Evolutionary conservation across 2,329 filamentous ascomycete species (phyloP).

Genomic region (Ophiostoma fasciatum): DNA sequence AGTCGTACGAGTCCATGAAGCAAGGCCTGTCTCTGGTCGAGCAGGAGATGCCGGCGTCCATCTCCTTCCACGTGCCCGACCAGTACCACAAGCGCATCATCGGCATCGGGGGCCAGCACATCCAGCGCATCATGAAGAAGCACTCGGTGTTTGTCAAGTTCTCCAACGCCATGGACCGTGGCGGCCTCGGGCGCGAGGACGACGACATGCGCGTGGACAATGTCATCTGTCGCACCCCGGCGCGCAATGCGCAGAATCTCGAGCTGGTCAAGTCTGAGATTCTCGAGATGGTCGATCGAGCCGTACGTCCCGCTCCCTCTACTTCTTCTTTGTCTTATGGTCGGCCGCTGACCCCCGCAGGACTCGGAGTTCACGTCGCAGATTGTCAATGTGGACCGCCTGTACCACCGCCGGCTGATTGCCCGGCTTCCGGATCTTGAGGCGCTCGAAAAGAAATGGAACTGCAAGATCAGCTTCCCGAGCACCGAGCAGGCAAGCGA

Average conservation of each 20-base stretch:
- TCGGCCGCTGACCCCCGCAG: no score
- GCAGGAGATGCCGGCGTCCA: constrained; percentile 97
- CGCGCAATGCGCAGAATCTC: constrained; percentile 89
- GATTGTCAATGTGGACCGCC: constrained; percentile 80
- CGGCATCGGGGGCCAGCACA: constrained; percentile 94
- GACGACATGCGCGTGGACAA: constrained; percentile 98
- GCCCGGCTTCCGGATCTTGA: constrained; percentile 80
- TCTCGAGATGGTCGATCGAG: constrained; percentile 97
- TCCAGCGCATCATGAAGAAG: constrained; percentile 99
- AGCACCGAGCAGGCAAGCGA: constrained; percentile 96
- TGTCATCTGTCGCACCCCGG: constrained; percentile 93
- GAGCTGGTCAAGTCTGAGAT: constrained; percentile 98
- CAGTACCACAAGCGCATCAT: constrained; percentile 99
- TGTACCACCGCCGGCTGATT: constrained; percentile 91
- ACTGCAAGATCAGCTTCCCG: constrained; percentile 97
- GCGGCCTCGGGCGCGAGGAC: constrained; percentile 80
- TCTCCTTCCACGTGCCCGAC: constrained; percentile 97
- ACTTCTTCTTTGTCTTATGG: no score
- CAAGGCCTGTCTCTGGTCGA: constrained; percentile 85
- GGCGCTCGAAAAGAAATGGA: constrained; percentile 96
- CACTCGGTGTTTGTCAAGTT: constrained; percentile 99
- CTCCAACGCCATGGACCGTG: constrained; percentile 96
- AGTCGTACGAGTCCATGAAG: constrained; percentile 86
- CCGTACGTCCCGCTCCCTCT: no score
- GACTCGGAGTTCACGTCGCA: constrained; percentile 96